phyloP scores from a whole-genome alignment of 345 rosid species.

The Conringia planisiliqua region DNA sequence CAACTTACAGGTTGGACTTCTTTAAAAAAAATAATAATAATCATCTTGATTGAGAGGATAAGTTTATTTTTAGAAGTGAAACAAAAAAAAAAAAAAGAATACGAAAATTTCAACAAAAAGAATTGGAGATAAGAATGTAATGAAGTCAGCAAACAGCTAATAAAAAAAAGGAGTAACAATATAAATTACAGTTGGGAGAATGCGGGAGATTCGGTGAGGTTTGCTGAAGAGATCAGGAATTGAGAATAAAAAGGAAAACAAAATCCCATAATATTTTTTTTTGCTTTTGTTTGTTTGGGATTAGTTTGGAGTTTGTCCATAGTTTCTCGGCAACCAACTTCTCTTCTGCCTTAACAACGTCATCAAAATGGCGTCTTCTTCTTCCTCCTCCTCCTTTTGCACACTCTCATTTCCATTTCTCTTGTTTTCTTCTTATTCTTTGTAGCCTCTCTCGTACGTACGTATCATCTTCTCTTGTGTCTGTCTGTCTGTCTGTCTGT shows the following conservation, averaged over 20 bases:
- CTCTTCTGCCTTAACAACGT: constrained; percentile 2
- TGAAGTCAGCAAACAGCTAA: constrained; percentile 10
- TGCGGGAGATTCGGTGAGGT: constrained; percentile 13
- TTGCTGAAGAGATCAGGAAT: neutral
- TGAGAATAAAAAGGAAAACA: neutral
- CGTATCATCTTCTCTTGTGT: neutral
- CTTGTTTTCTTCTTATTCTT: constrained; percentile 30
- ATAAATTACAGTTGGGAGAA: neutral
- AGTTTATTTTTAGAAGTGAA: neutral
- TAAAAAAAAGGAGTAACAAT: neutral
- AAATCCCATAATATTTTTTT: neutral
- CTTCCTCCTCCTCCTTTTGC: constrained; percentile 19
- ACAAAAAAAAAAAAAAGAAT: neutral
- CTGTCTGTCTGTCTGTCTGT: neutral
- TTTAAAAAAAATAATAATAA: neutral
- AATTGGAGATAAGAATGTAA: neutral
- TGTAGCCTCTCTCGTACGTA: constrained; percentile 5
- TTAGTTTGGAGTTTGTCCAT: constrained; percentile 19
- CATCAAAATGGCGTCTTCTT: constrained; percentile 17
- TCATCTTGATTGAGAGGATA: neutral
- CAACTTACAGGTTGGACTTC: neutral
- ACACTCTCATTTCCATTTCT: constrained; percentile 31
- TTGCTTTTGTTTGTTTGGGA: neutral
- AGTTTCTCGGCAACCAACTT: constrained; percentile 24
- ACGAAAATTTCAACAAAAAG: constrained; percentile 3